phyloP scores from a whole-genome alignment of 345 rosid genomes.

The Hibiscus mutabilis region DNA sequence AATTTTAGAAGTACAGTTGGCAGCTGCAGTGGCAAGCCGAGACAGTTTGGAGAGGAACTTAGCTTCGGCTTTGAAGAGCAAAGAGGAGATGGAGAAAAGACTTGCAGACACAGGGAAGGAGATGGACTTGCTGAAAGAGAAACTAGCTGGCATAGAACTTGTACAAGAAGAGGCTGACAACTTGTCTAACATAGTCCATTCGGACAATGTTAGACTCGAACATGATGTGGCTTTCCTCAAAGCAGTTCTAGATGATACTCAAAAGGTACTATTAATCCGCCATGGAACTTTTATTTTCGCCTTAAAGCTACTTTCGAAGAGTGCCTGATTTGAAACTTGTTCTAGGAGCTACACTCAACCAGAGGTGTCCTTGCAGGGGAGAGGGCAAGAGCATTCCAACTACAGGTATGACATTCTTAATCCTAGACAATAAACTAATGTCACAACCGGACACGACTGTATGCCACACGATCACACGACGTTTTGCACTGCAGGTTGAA shows the following conservation, averaged over 20 bases:
- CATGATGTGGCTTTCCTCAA: slow-evolving; percentile 92
- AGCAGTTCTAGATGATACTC: slow-evolving; percentile 92
- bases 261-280: slow-evolving; percentile 46
- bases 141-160: slow-evolving; percentile 61
- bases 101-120: slow-evolving; percentile 57
- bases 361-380: slow-evolving; percentile 81
- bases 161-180: slow-evolving; percentile 88
- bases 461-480: too few relatives aligned
- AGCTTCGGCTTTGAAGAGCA: slow-evolving; percentile 59
- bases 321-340: slow-evolving; percentile 13
- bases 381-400: background rate
- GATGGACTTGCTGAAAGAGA: slow-evolving; percentile 82
- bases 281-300: background rate
- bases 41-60: slow-evolving; percentile 69
- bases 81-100: slow-evolving; percentile 79
- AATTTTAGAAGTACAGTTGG: slow-evolving; percentile 69
- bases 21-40: slow-evolving; percentile 56
- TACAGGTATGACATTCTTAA: background rate
- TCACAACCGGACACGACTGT: too few relatives aligned
- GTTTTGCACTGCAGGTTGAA: slow-evolving; percentile 50
- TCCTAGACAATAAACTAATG: too few relatives aligned
- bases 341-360: slow-evolving; percentile 83
- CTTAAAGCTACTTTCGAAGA: background rate
- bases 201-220: slow-evolving; percentile 94
- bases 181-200: slow-evolving; percentile 79